These are phyloP conservation scores for Arthrobotrys sinensis DNA, from an alignment of 2,329 filamentous ascomycete genomes.

Conservation along the genomic window DNA sequence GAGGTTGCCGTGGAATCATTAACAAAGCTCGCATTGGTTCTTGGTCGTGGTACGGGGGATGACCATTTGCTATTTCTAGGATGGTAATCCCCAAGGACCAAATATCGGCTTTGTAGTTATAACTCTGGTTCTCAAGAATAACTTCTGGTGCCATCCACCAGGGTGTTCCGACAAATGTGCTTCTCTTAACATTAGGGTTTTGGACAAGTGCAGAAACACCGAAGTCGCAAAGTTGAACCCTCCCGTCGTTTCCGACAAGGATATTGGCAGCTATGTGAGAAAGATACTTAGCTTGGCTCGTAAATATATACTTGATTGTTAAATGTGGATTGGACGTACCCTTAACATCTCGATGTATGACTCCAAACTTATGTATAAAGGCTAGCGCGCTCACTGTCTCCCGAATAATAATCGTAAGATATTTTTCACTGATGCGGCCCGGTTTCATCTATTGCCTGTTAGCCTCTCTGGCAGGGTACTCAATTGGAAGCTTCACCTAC, in stretches of 20 bases:
- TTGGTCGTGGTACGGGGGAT: slow-evolving; percentile 74
- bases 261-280: slow-evolving; percentile 76
- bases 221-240: slow-evolving; percentile 87
- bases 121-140: slow-evolving; percentile 74
- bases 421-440: slow-evolving; percentile 78
- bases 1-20: slow-evolving; percentile 71
- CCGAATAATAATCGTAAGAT: slow-evolving; percentile 78
- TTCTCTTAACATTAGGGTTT: slow-evolving; percentile 81
- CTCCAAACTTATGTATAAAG: slow-evolving; percentile 79
- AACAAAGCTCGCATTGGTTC: slow-evolving; percentile 74
- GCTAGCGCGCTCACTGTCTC: slow-evolving; percentile 78
- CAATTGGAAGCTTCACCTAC: slow-evolving; percentile 68
- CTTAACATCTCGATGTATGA: slow-evolving; percentile 81
- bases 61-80: slow-evolving; percentile 84
- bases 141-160: slow-evolving; percentile 91
- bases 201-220: slow-evolving; percentile 85
- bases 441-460: slow-evolving; percentile 75
- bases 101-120: slow-evolving; percentile 82
- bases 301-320: background rate
- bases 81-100: slow-evolving; percentile 89
- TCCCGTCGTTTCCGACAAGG: slow-evolving; percentile 81
- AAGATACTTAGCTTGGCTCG: background rate
- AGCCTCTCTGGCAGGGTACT: slow-evolving; percentile 67
- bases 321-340: slow-evolving; percentile 67
- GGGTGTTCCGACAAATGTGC: slow-evolving; percentile 85